Percentiles rank a stretch among this genome's conserved stretches.
These are phyloP conservation scores for Rugonectria rugulosa DNA, from an alignment of 2,329 filamentous ascomycete species.

Conservation along the genomic window DNA sequence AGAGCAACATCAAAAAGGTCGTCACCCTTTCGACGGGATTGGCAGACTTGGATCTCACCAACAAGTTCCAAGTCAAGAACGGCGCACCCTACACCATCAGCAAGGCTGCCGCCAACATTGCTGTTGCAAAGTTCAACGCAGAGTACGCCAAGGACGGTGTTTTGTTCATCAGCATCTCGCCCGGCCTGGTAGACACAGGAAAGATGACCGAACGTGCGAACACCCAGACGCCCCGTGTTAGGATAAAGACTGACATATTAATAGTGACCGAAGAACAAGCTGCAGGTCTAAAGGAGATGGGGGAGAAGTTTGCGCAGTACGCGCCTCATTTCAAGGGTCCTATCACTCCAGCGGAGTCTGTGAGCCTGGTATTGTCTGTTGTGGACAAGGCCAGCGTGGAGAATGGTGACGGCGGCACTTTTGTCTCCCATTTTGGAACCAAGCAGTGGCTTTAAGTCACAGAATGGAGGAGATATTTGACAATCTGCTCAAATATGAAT, in stretches of 20 bases:
- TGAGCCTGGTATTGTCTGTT: conserved; percentile 44
- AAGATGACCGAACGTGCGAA: conserved; percentile 37
- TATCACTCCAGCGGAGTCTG: conserved; percentile 46
- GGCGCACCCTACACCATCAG: conserved; percentile 53
- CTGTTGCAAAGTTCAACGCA: conserved; percentile 60
- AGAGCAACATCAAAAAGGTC: conserved; percentile 62
- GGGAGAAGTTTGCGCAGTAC: conserved; percentile 44
- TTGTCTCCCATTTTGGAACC: conserved; percentile 62
- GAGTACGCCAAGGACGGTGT: conserved; percentile 59
- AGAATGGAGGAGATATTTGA: background rate
- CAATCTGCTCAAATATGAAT: background rate
- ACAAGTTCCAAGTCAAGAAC: conserved; percentile 44
- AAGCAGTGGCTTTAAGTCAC: conserved; percentile 58
- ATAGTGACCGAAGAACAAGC: conserved; percentile 39
- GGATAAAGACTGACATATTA: background rate
- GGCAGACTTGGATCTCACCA: conserved; percentile 55
- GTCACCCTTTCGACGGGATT: conserved; percentile 57
- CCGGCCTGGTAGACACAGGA: conserved; percentile 58
- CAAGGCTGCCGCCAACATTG: conserved; percentile 61
- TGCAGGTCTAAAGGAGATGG: conserved; percentile 31
- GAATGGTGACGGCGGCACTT: conserved; percentile 56
- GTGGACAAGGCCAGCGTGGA: conserved; percentile 51
- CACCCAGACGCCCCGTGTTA: background rate
- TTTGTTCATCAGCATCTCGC: conserved; percentile 59
- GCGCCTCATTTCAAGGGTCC: conserved; percentile 49